These are phyloP conservation scores for Sicyos edulis DNA, from an alignment of 306 rosid species.

Conservation along the genomic window DNA sequence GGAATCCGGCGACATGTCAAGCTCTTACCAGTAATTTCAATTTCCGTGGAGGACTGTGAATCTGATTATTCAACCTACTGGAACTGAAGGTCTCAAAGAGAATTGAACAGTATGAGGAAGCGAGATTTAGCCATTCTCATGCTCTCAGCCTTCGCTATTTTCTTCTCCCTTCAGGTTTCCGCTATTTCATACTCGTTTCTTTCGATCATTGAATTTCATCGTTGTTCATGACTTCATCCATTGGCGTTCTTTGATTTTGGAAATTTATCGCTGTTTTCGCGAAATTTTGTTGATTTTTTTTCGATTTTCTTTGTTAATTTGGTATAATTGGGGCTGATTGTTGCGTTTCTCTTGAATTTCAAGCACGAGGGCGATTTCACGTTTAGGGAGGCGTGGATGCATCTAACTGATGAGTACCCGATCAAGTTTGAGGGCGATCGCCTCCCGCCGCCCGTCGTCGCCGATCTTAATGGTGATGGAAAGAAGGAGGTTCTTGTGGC, in stretches of 20 bases:
- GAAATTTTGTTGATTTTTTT: neutral
- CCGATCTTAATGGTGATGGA: conserved; percentile 96
- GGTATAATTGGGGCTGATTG: neutral
- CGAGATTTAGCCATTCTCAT: conserved; percentile 97
- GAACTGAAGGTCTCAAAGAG: conserved; percentile 14
- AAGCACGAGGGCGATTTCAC: conserved; percentile 95
- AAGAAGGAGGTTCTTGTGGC: conserved; percentile 88
- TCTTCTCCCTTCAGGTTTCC: conserved; percentile 88
- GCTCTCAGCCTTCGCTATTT: conserved; percentile 95
- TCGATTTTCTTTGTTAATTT: neutral
- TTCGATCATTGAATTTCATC: neutral
- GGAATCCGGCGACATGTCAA: neutral
- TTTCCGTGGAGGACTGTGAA: conserved; percentile 2
- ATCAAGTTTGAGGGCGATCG: conserved; percentile 90
- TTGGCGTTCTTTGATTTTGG: conserved; percentile 3
- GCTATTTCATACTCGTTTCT: neutral
- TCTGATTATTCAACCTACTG: conserved; percentile 8
- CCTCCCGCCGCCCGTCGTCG: conserved; percentile 85
- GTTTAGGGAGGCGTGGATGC: conserved; percentile 97
- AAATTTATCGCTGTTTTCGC: neutral
- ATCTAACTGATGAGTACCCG: conserved; percentile 79
- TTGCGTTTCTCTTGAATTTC: conserved; percentile 20
- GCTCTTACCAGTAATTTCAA: neutral
- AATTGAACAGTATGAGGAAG: conserved; percentile 62
- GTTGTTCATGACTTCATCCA: neutral